These are phyloP conservation scores for Solanum hybrid DNA, from an alignment of 305 asterid species.

Conservation along the genomic window DNA sequence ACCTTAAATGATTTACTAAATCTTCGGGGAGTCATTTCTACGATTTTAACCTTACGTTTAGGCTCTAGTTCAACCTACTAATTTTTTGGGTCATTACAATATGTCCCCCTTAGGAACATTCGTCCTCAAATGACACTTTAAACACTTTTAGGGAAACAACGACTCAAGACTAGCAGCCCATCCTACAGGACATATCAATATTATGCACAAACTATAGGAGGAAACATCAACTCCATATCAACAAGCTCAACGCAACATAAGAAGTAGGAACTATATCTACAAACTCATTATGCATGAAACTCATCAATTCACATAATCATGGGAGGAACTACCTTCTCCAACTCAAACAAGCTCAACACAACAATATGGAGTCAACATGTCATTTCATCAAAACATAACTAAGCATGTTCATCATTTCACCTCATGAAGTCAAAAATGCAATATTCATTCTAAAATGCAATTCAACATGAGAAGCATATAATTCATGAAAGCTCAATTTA, in stretches of 20 bases:
- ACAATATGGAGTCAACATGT: background rate
- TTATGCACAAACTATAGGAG: background rate
- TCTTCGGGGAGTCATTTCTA: background rate
- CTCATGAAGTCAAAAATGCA: background rate
- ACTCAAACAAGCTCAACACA: background rate
- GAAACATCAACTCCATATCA: background rate
- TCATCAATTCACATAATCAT: background rate
- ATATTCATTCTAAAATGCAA: background rate
- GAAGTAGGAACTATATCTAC: background rate
- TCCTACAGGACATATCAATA: background rate
- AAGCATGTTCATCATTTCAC: background rate
- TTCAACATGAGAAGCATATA: background rate
- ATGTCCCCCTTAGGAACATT: background rate
- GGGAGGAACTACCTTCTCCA: background rate
- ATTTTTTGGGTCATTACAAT: background rate
- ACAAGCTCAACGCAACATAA: background rate
- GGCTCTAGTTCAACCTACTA: background rate
- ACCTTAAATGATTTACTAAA: background rate
- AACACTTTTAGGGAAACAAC: background rate
- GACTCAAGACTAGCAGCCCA: background rate
- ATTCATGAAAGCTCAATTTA: background rate
- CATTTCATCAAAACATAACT: background rate
- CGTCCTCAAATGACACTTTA: background rate
- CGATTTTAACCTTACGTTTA: background rate
- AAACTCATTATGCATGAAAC: background rate